Percentiles rank a stretch among this genome's conserved stretches.
phyloP scores from a whole-genome alignment of 306 rosid species.

The Malus asiatica region DNA sequence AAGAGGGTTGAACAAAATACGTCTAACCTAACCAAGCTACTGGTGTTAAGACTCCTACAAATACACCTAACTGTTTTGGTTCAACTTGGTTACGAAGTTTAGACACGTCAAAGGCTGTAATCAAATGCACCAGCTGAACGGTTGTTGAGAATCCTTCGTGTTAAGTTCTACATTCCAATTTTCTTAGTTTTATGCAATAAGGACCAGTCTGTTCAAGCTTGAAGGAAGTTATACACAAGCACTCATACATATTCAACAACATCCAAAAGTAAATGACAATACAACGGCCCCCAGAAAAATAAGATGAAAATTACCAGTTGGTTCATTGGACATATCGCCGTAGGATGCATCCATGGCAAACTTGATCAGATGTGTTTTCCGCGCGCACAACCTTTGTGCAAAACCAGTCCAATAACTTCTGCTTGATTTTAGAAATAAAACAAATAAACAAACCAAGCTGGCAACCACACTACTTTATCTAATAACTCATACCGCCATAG shows the following conservation, averaged over 20 bases:
- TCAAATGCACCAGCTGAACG: background rate
- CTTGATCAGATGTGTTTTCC: constrained; percentile 34
- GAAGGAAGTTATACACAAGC: background rate
- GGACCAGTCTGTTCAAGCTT: background rate
- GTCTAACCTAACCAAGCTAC: background rate
- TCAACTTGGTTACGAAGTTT: background rate
- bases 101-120: background rate
- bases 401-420: constrained; percentile 28
- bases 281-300: background rate
- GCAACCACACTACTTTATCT: too few species aligned
- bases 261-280: background rate
- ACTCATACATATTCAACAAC: background rate
- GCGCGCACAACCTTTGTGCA: constrained; percentile 20
- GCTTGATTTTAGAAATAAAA: background rate
- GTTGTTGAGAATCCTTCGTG: background rate
- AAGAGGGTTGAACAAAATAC: background rate
- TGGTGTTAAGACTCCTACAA: background rate
- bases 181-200: background rate
- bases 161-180: background rate
- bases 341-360: constrained; percentile 81
- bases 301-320: constrained; percentile 44
- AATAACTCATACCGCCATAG: background rate
- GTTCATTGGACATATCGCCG: constrained; percentile 58
- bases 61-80: background rate
- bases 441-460: constrained; percentile 2